A percentile compares a stretch with the other conserved stretches of the same genome.
These are phyloP conservation scores for Picochlorum sp. DNA, from an alignment of 139 green algal genomes.

Conservation along the genomic window DNA sequence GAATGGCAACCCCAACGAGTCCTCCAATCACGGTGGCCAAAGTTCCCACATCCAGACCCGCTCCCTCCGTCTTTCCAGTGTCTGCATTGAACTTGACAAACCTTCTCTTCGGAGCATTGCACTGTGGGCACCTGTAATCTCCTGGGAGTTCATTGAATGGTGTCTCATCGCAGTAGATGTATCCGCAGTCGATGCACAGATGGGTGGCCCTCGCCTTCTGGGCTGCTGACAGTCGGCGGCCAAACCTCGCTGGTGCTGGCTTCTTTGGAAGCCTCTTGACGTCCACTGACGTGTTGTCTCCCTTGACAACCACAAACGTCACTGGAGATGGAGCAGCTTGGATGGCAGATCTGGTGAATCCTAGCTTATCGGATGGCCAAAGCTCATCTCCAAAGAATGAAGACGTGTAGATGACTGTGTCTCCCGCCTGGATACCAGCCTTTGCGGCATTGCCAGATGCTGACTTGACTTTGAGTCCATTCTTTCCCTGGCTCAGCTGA, in stretches of 20 bases:
- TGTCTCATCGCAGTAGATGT: slow-evolving; percentile 37
- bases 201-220: slow-evolving; percentile 85
- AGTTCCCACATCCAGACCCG: slow-evolving; percentile 53
- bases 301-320: slow-evolving; percentile 59
- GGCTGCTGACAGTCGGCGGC: slow-evolving; percentile 72
- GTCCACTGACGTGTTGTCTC: slow-evolving; percentile 71
- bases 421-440: slow-evolving; percentile 67
- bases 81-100: slow-evolving; percentile 85
- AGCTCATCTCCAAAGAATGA: slow-evolving; percentile 98
- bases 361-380: slow-evolving; percentile 82
- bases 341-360: slow-evolving; percentile 51
- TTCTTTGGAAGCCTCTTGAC: slow-evolving; percentile 93
- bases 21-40: slow-evolving; percentile 63
- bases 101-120: slow-evolving; percentile 84
- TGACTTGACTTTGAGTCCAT: slow-evolving; percentile 65
- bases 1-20: slow-evolving; percentile 41
- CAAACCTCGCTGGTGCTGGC: slow-evolving; percentile 79
- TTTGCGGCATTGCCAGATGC: slow-evolving; percentile 85
- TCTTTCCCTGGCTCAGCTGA: slow-evolving; percentile 49
- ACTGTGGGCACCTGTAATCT: slow-evolving; percentile 76
- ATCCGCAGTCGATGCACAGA: slow-evolving; percentile 90
- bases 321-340: slow-evolving; percentile 61
- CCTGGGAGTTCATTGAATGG: slow-evolving; percentile 46
- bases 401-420: slow-evolving; percentile 64
- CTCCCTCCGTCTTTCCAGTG: slow-evolving; percentile 38